phyloP scores from a whole-genome alignment of 2,329 filamentous ascomycete species.

The Colletotrichum orchidophilum region DNA sequence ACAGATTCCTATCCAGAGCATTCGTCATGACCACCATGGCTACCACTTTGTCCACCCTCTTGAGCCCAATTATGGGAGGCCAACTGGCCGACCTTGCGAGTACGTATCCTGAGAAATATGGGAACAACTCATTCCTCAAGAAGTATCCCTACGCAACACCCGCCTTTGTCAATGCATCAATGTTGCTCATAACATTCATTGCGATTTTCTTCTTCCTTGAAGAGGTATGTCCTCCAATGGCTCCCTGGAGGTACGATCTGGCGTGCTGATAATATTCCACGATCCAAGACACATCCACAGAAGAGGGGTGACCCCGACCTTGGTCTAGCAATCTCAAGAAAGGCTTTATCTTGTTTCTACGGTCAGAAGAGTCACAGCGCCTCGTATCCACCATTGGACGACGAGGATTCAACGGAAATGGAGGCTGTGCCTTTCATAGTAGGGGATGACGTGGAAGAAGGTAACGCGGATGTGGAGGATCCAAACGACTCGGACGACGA shows the following conservation, averaged over 20 bases:
- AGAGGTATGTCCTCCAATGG: slow-evolving; percentile 11
- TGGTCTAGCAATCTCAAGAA: not conserved
- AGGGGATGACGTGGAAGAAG: not conserved
- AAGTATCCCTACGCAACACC: slow-evolving; percentile 9
- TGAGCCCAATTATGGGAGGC: slow-evolving; percentile 15
- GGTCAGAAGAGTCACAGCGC: not conserved
- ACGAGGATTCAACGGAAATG: not conserved
- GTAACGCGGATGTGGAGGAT: not conserved
- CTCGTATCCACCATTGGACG: not conserved
- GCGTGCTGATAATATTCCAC: no score
- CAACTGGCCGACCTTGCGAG: slow-evolving; percentile 9
- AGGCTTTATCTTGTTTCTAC: not conserved
- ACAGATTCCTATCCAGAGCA: not conserved
- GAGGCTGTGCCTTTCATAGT: not conserved
- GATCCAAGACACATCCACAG: not conserved
- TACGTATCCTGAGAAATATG: slow-evolving; percentile 19
- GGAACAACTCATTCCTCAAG: slow-evolving; percentile 8
- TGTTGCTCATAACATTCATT: slow-evolving; percentile 2
- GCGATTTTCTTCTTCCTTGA: slow-evolving; percentile 11
- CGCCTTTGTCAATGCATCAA: not conserved
- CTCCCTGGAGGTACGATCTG: no score
- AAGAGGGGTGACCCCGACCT: not conserved
- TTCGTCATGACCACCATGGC: not conserved
- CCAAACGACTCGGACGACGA: not conserved
- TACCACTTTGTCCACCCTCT: not conserved